These are phyloP conservation scores for Chrysopogon serrulatus DNA, from an alignment of 176 grass and related monocot species.

Conservation along the genomic window DNA sequence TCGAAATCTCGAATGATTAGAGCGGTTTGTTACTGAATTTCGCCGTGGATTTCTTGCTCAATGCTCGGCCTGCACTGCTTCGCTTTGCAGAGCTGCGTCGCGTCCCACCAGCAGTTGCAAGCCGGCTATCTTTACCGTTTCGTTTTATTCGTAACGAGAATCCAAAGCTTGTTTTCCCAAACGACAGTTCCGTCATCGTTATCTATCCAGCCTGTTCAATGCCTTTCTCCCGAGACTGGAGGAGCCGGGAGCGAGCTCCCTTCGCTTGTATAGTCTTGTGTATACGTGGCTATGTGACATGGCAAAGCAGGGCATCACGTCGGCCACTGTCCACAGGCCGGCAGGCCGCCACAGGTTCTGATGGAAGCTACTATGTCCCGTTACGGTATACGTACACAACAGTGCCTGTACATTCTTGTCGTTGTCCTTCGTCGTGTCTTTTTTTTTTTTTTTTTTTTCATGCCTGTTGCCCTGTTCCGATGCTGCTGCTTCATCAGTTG, in stretches of 20 bases:
- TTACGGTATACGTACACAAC: not conserved
- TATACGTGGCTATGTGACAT: not conserved
- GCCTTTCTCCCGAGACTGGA: not conserved
- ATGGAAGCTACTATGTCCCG: not conserved
- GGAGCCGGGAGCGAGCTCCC: too few relatives aligned
- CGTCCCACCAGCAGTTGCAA: not conserved
- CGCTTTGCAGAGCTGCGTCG: not conserved
- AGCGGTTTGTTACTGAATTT: not conserved
- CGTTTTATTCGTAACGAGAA: not conserved
- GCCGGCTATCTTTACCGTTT: not conserved
- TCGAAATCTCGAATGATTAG: not conserved
- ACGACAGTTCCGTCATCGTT: not conserved
- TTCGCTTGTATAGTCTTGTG: not conserved
- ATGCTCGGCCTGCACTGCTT: not conserved
- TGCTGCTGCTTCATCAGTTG: not conserved
- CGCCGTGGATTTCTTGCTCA: too few relatives aligned
- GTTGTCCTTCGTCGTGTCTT: not conserved
- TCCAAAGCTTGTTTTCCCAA: not conserved
- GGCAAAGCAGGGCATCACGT: not conserved
- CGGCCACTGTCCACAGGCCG: not conserved
- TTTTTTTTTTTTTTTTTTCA: not conserved
- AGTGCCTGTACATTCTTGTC: not conserved
- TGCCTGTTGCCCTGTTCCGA: not conserved
- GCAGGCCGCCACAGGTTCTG: not conserved
- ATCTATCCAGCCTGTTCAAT: too few relatives aligned